phyloP scores from a whole-genome alignment of 164 flowering plant genomes.

The Houttuynia cordata region DNA sequence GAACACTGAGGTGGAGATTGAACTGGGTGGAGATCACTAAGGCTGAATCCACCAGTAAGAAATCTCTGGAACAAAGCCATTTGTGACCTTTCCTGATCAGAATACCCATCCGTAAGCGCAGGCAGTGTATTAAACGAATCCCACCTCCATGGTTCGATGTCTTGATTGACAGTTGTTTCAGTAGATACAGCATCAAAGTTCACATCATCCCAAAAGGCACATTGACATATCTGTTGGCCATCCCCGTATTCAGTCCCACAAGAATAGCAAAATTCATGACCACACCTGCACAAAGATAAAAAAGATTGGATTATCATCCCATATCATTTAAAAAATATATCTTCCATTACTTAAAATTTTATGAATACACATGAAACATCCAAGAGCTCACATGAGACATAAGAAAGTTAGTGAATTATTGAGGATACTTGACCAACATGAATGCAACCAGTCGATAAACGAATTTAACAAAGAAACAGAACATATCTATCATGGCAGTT shows the following conservation, averaged over 20 bases:
- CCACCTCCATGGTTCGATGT: slow-evolving; percentile 77
- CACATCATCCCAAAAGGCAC: slow-evolving; percentile 73
- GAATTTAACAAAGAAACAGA: too few species aligned
- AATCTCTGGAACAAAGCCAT: slow-evolving; percentile 77
- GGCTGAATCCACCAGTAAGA: slow-evolving; percentile 77
- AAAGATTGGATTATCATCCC: too few species aligned
- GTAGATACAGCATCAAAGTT: slow-evolving; percentile 20
- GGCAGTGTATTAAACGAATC: slow-evolving; percentile 66
- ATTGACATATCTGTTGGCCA: slow-evolving; percentile 62
- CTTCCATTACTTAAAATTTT: too few species aligned
- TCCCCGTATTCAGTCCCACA: slow-evolving; percentile 74
- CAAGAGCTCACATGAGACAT: too few species aligned
- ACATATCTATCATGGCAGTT: not conserved
- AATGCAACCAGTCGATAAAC: too few species aligned
- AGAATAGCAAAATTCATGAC: slow-evolving; percentile 81
- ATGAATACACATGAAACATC: too few species aligned
- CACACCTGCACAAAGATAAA: slow-evolving; percentile 44
- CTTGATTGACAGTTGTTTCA: slow-evolving; percentile 22
- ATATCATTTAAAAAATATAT: too few species aligned
- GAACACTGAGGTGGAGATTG: slow-evolving; percentile 78
- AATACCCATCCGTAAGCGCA: slow-evolving; percentile 54
- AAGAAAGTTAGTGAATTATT: too few species aligned
- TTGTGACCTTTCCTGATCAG: slow-evolving; percentile 84
- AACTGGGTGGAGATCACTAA: slow-evolving; percentile 50
- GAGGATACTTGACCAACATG: too few species aligned